phyloP scores from a whole-genome alignment of 345 rosid species.

The Brassica nigra region DNA sequence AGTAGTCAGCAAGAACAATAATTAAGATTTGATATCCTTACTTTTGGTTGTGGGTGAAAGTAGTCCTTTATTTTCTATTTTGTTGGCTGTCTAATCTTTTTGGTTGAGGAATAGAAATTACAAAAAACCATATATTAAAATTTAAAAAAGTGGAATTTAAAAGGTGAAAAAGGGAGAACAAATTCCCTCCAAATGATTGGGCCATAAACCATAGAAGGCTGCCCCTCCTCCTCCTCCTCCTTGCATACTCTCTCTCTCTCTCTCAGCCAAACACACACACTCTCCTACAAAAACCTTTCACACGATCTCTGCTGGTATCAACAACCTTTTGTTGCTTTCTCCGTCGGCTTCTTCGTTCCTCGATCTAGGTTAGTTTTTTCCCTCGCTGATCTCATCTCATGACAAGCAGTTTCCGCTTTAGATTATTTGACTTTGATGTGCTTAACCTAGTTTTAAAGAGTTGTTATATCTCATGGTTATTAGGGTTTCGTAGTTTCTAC shows the following conservation, averaged over 20 bases:
- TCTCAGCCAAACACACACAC: slow-evolving; percentile 5
- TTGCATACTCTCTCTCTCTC: not conserved
- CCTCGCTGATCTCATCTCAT: slow-evolving; percentile 2
- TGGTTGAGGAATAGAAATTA: not conserved
- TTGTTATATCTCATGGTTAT: not conserved
- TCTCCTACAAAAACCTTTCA: slow-evolving; percentile 3
- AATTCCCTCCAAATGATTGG: slow-evolving; percentile 83
- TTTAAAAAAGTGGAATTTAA: slow-evolving; percentile 1
- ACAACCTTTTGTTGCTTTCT: not conserved
- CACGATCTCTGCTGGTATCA: not conserved
- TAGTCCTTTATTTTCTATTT: not conserved
- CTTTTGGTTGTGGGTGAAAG: slow-evolving; percentile 17
- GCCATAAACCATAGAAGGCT: slow-evolving; percentile 38
- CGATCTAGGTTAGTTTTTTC: slow-evolving; percentile 30
- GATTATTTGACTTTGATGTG: not conserved
- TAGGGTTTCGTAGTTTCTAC: not conserved
- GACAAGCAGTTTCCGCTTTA: not conserved
- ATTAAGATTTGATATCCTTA: slow-evolving; percentile 1
- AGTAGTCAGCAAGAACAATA: slow-evolving; percentile 4
- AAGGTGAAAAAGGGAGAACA: slow-evolving; percentile 45
- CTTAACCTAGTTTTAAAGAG: not conserved
- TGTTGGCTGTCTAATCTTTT: not conserved
- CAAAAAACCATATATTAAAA: not conserved
- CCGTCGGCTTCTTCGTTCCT: slow-evolving; percentile 1
- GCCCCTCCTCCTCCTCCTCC: not conserved